These are phyloP conservation scores for Arthrinium puccinioides DNA, from an alignment of 2,329 filamentous ascomycete genomes.

Conservation along the genomic window DNA sequence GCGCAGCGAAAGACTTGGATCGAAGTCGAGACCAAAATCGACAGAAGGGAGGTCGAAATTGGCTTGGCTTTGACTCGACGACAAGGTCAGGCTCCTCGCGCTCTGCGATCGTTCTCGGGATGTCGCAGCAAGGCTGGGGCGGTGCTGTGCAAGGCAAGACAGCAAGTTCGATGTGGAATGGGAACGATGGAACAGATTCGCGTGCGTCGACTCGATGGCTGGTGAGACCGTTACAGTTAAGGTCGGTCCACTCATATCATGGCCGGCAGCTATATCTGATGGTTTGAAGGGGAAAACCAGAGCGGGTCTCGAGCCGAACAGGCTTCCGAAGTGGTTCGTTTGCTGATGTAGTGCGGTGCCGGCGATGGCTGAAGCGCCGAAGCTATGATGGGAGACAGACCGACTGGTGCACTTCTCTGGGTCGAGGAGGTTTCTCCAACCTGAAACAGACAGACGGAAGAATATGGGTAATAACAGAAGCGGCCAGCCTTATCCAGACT, in stretches of 20 bases:
- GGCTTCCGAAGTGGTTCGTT: no score
- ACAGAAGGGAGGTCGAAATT: slow-evolving; percentile 47
- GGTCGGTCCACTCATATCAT: slow-evolving; percentile 36
- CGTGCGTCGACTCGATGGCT: slow-evolving; percentile 29
- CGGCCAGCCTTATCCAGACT: no score
- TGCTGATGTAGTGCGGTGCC: no score
- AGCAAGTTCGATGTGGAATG: slow-evolving; percentile 18
- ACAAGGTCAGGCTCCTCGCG: slow-evolving; percentile 22
- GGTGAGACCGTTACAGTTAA: slow-evolving; percentile 30
- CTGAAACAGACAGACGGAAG: no score
- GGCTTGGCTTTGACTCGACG: slow-evolving; percentile 24
- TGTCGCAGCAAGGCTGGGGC: slow-evolving; percentile 2
- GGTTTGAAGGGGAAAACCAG: no score
- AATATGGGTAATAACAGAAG: no score
- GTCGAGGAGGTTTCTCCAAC: no score
- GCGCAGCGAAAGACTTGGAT: slow-evolving; percentile 36
- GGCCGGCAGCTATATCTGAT: no score
- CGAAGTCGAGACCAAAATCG: slow-evolving; percentile 40
- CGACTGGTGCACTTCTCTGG: no score
- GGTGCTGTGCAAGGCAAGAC: slow-evolving; percentile 9
- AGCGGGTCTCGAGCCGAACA: no score
- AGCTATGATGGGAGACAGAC: no score
- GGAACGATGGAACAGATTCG: slow-evolving; percentile 21
- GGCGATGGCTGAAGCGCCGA: no score
- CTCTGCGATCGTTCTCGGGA: slow-evolving; percentile 13